Evolutionary conservation across 345 rosid genomes (phyloP).

Genomic region (Syzygium oleosum): DNA sequence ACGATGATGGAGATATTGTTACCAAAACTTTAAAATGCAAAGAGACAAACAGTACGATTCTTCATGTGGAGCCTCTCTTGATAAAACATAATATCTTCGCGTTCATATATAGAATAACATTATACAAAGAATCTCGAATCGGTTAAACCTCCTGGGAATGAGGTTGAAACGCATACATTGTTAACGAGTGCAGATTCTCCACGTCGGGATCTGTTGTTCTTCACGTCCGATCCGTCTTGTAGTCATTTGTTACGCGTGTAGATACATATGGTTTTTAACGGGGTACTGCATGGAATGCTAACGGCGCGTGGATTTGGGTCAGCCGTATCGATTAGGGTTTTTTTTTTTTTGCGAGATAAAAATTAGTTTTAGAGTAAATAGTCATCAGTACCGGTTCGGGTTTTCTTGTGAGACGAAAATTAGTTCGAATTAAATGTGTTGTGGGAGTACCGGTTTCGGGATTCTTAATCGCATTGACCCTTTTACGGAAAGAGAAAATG

Average conservation of each 20-base stretch:
- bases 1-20: not conserved
- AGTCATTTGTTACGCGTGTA: not conserved
- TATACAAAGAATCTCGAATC: not conserved
- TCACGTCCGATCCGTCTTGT: not conserved
- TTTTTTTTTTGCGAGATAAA: not conserved
- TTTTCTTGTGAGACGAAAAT: not conserved
- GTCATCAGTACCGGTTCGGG: not conserved
- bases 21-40: not conserved
- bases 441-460: not conserved
- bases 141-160: too few relatives aligned
- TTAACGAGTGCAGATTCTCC: not conserved
- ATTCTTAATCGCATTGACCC: not conserved
- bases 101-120: not conserved
- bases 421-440: not conserved
- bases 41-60: too few relatives aligned
- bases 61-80: not conserved
- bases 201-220: not conserved
- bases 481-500: not conserved
- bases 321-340: accelerated
- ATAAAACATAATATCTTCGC: not conserved
- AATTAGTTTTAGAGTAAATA: not conserved
- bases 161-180: not conserved
- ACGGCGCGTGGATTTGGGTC: not conserved
- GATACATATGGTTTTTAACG: not conserved
- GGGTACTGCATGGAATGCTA: not conserved